These are phyloP conservation scores for Falciphora oryzae DNA, from an alignment of 2,329 filamentous ascomycete genomes.

Conservation along the genomic window DNA sequence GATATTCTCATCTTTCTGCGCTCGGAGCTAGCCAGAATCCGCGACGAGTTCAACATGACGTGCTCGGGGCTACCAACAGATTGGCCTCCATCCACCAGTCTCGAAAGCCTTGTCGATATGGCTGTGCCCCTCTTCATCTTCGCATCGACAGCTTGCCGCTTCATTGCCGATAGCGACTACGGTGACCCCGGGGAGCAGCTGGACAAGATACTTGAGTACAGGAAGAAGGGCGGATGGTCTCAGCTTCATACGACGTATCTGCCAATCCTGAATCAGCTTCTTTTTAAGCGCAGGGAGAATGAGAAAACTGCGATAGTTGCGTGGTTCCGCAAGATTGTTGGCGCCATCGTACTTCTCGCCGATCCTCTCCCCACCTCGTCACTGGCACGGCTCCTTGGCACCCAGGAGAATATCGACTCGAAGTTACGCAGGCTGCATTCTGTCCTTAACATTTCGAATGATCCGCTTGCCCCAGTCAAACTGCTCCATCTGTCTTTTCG, in stretches of 20 bases:
- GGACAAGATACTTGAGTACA: neutral
- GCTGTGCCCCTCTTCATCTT: constrained; percentile 1
- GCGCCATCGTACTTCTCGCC: no score
- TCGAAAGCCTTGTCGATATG: constrained; percentile 13
- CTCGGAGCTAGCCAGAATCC: constrained; percentile 25
- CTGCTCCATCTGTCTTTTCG: no score
- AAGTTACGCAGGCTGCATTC: no score
- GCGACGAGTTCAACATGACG: constrained; percentile 21
- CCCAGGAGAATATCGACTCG: no score
- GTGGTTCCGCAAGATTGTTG: no score
- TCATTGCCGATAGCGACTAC: neutral
- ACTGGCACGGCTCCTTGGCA: no score
- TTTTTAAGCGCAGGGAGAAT: neutral
- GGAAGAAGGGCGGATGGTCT: neutral
- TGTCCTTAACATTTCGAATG: no score
- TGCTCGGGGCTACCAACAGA: no score
- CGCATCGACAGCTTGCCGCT: no score
- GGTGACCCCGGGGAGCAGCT: neutral
- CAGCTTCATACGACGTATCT: constrained; percentile 4
- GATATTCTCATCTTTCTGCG: constrained; percentile 32
- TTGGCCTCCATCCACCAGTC: constrained; percentile 15
- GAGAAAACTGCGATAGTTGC: no score
- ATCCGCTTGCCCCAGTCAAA: no score
- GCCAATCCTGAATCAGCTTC: constrained; percentile 1
- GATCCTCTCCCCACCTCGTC: no score